These are phyloP conservation scores for Moricandia moricandioides DNA, from an alignment of 345 rosid genomes.

Conservation along the genomic window DNA sequence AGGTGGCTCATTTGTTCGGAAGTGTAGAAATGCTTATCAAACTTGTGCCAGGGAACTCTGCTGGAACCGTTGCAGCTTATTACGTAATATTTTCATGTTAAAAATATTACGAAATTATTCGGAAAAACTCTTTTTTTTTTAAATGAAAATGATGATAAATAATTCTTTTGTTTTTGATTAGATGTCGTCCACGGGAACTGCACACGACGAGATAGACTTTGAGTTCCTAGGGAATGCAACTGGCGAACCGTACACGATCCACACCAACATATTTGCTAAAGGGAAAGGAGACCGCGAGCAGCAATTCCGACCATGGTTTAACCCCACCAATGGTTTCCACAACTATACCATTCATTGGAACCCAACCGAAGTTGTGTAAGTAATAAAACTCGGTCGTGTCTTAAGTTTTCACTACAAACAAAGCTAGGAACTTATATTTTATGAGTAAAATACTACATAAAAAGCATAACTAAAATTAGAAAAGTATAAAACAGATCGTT, in stretches of 20 bases:
- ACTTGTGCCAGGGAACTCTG: constrained; percentile 79
- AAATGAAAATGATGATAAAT: not conserved
- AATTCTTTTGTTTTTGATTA: constrained; percentile 25
- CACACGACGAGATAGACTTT: constrained; percentile 71
- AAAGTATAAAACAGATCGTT: not conserved
- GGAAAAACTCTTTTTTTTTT: not conserved
- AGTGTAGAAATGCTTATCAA: constrained; percentile 78
- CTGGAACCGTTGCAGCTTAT: constrained; percentile 75
- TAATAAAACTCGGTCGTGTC: not conserved
- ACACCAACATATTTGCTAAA: constrained; percentile 64
- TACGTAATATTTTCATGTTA: constrained; percentile 42
- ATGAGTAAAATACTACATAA: not conserved
- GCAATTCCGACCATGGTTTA: constrained; percentile 60
- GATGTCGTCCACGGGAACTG: constrained; percentile 56
- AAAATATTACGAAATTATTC: not conserved
- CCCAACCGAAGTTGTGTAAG: constrained; percentile 62
- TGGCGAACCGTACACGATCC: constrained; percentile 66
- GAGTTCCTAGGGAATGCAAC: constrained; percentile 72
- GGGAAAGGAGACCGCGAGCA: constrained; percentile 67
- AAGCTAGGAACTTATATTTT: not conserved
- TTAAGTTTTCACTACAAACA: not conserved
- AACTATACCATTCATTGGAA: constrained; percentile 83
- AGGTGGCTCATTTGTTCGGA: constrained; percentile 63
- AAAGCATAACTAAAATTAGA: not conserved
- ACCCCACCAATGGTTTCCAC: constrained; percentile 65